Evolutionary conservation across 139 green algal species (phyloP), one percentile per base, ranked within the genome.

Genomic region (Picochlorum sp.): DNA sequence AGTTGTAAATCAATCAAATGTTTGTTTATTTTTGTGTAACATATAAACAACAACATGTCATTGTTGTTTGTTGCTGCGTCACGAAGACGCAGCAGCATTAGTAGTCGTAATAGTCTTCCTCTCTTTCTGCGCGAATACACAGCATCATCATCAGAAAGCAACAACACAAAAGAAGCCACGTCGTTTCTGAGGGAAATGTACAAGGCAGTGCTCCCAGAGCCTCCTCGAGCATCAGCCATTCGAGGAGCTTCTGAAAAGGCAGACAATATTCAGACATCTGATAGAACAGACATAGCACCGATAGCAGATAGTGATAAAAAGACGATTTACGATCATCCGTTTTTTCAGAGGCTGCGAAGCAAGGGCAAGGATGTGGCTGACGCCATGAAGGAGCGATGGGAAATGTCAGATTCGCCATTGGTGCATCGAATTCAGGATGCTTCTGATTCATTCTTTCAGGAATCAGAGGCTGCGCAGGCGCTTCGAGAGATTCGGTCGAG

Each of bases 371-470:
- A 97, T 66, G 23, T 92, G 28, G 78, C 80, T 10, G 92, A 95
- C 45, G 84, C 90, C 64, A 41, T 97, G 15, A 73, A 84, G 18
- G 87, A 97, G 58, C 83, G 84, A 23, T 97, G 92, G 79, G 92
- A 98, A 61, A 96, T 90, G 4, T 88, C 69, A 47, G 90, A 97
- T 74, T 92, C 87, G 49, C 80, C 88, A 21, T 71, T 92, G 50
- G 89, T 98, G 60, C 88, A 97, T 71, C 82, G 88, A 66, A 84
- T 97, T 10, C 78, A 95, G 81, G 84, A 95, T 57, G 74, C 87
- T 13, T 81, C 83, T 57, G 76, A 90, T 66, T 78, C 69, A 30
- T 54, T 92, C 51, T 90, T 92, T 59, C 73, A 75, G 9, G 83
- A 90, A 72, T 79, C 72, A 1, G 89, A 96, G 63, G 66, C 74